Conservation (phyloP, 805 yeast genomes). For the Dipodascus albidus region DNA sequence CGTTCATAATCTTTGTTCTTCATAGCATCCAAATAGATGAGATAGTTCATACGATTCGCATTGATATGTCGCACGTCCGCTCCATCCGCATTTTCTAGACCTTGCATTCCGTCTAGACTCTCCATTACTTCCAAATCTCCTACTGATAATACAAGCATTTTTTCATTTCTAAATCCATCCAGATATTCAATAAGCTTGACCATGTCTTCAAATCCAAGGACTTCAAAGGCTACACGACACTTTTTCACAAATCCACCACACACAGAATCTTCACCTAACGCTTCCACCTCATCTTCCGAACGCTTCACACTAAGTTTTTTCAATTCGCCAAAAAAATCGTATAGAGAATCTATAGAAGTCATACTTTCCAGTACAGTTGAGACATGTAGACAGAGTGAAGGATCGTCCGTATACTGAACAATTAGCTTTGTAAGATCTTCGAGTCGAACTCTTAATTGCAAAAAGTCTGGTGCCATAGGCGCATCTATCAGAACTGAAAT, state of each 20-base stretch:
- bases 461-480: neutral
- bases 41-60: neutral
- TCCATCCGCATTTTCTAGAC: neutral
- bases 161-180: neutral
- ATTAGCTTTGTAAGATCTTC: neutral
- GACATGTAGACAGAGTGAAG: neutral
- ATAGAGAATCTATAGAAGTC: neutral
- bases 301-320: neutral
- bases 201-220: neutral
- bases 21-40: conserved; percentile 32
- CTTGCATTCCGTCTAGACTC: neutral
- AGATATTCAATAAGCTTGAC: neutral
- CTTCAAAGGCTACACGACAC: neutral
- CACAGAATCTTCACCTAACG: neutral
- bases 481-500: neutral
- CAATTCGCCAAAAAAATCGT: neutral
- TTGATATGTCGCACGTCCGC: neutral
- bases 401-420: neutral
- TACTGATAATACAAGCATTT: neutral
- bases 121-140: neutral
- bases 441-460: neutral
- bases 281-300: neutral
- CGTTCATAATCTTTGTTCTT: conserved; percentile 46
- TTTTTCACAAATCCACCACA: neutral
- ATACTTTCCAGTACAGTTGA: neutral